Percentiles rank a stretch among this genome's conserved stretches.
These are phyloP conservation scores for Tuber indicum DNA, from an alignment of 495 filamentous ascomycete genomes.

Conservation along the genomic window DNA sequence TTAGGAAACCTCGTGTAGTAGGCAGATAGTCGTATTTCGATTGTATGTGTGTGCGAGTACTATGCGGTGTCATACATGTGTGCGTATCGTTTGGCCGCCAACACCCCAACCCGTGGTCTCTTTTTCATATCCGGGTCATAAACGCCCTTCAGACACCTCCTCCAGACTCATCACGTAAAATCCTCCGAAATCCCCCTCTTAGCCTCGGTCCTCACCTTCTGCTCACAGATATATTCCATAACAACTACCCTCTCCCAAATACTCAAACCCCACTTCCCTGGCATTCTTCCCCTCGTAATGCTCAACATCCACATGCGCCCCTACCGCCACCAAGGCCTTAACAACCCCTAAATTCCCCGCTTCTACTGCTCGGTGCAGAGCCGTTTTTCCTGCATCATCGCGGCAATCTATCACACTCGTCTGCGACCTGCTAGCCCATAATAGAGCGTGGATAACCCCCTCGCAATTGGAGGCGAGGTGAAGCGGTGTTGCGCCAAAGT, in stretches of 20 bases:
- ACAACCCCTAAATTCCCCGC: not conserved
- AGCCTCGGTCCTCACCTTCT: not conserved
- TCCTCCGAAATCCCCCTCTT: not conserved
- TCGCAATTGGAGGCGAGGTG: not conserved
- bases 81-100: not conserved
- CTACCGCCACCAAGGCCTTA: not conserved
- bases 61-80: too few relatives aligned
- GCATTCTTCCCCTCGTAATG: not conserved
- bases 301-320: not conserved
- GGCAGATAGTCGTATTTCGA: too few relatives aligned
- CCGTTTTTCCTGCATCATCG: not conserved
- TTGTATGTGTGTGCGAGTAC: too few relatives aligned
- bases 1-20: not conserved
- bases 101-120: too few relatives aligned
- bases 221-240: not conserved
- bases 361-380: not conserved
- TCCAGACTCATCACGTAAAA: not conserved
- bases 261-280: not conserved
- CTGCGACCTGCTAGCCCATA: not conserved
- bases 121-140: too few relatives aligned
- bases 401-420: not conserved
- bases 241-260: not conserved
- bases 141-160: too few relatives aligned
- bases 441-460: not conserved
- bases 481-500: not conserved